A percentile compares a stretch with the other conserved stretches of the same genome.
Evolutionary conservation across 2,329 filamentous ascomycete species (phyloP).

Genomic region (Fusarium cyanostomum): DNA sequence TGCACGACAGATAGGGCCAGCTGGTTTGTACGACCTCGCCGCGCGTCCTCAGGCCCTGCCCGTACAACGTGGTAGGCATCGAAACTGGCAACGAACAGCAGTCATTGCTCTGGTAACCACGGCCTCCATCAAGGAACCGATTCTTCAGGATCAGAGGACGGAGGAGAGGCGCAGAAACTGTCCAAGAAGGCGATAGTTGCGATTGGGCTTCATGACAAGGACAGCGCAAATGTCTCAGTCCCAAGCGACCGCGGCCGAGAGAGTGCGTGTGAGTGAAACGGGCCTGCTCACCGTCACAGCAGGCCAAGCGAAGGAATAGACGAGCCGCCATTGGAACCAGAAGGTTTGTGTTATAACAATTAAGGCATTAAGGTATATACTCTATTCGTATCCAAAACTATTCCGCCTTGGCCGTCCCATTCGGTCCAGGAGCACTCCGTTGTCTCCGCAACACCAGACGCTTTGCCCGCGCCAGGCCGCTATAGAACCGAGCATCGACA

Average conservation of each 20-base stretch:
- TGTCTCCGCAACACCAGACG: slow-evolving; percentile 13
- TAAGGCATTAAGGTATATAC: slow-evolving; percentile 12
- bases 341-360: slow-evolving; percentile 31
- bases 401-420: slow-evolving; percentile 30
- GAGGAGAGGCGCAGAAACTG: neutral
- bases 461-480: slow-evolving; percentile 28
- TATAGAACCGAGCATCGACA: slow-evolving; percentile 44
- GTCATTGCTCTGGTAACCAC: neutral
- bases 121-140: neutral
- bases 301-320: slow-evolving; percentile 8
- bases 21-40: slow-evolving; percentile 11
- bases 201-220: slow-evolving; percentile 3
- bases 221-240: slow-evolving; percentile 20
- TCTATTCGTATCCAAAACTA: slow-evolving; percentile 37
- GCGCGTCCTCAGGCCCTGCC: slow-evolving; percentile 14
- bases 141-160: neutral
- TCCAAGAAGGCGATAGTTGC: slow-evolving; percentile 10
- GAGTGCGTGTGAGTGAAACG: neutral
- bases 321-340: slow-evolving; percentile 1
- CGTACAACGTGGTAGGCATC: slow-evolving; percentile 8
- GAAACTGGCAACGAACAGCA: neutral
- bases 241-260: neutral
- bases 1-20: neutral
- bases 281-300: slow-evolving; percentile 9
- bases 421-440: slow-evolving; percentile 9